Percentiles rank a stretch among this genome's conserved stretches.
phyloP scores from a whole-genome alignment of 768 basidiomycete species.

The Pholiota conissans region DNA sequence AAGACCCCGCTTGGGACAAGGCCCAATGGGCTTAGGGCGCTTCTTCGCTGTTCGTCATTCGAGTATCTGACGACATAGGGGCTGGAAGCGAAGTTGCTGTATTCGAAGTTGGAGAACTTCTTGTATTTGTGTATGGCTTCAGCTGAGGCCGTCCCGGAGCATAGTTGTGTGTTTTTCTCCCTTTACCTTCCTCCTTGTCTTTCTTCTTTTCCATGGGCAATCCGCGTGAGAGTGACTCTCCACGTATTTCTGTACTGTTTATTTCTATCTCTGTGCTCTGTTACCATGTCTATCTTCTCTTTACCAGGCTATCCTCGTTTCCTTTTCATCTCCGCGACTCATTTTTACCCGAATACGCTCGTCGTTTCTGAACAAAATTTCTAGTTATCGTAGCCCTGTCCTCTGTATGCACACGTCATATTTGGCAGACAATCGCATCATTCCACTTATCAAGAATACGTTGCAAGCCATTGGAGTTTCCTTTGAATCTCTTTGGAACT shows the following conservation, averaged over 20 bases:
- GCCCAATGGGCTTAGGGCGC: conserved; percentile 62
- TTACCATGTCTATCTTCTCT: neutral
- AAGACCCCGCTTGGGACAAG: conserved; percentile 92
- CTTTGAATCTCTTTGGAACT: too few species aligned
- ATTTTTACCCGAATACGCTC: neutral
- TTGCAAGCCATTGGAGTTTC: too few species aligned
- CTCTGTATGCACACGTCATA: neutral
- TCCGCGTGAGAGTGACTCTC: neutral
- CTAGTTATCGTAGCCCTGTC: neutral
- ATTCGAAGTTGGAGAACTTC: neutral
- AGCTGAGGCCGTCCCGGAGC: neutral
- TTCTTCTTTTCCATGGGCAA: neutral
- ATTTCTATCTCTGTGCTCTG: neutral
- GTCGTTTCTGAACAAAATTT: neutral
- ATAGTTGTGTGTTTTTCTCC: neutral
- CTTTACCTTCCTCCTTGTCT: neutral
- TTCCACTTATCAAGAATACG: neutral
- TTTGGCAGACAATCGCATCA: neutral
- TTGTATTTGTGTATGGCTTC: conserved; percentile 8
- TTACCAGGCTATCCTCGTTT: neutral
- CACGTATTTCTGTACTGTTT: neutral
- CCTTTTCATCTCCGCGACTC: neutral
- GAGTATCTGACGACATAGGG: neutral
- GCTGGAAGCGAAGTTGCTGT: neutral
- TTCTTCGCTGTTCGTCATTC: too few species aligned